A percentile compares a stretch with the other conserved stretches of the same genome.
These are phyloP conservation scores for Penicillium sp. DNA, from an alignment of 2,329 filamentous ascomycete species.

Conservation along the genomic window DNA sequence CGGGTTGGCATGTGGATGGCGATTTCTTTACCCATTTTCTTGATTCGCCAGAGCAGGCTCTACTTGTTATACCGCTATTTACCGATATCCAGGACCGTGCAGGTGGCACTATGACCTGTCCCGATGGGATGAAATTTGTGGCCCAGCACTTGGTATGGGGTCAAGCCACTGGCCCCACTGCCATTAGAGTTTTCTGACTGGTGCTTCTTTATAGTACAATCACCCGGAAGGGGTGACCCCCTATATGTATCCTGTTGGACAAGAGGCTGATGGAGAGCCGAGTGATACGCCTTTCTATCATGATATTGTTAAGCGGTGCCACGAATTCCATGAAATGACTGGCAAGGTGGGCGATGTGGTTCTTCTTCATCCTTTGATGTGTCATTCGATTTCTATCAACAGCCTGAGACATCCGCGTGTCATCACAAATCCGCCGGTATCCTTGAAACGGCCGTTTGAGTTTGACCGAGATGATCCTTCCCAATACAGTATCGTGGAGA, in stretches of 20 bases:
- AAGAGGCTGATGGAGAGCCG: conserved; percentile 27
- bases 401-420: conserved; percentile 49
- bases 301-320: conserved; percentile 39
- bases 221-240: conserved; percentile 66
- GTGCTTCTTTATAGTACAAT: conserved; percentile 43
- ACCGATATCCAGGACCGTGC: conserved; percentile 60
- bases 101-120: conserved; percentile 65
- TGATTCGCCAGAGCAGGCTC: conserved; percentile 66
- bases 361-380: conserved; percentile 56
- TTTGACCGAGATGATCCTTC: conserved; percentile 48
- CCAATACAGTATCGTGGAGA: conserved; percentile 53
- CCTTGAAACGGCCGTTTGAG: conserved; percentile 52
- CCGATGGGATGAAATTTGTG: conserved; percentile 57
- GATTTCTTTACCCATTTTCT: conserved; percentile 73
- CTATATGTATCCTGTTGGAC: conserved; percentile 60
- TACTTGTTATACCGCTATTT: conserved; percentile 68
- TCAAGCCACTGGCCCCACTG: not conserved
- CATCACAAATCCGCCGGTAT: conserved; percentile 57
- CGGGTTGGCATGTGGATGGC: conserved; percentile 68
- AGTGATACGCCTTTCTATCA: conserved; percentile 38
- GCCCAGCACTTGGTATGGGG: conserved; percentile 53
- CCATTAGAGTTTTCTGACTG: not conserved
- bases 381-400: conserved; percentile 55
- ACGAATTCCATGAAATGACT: conserved; percentile 53
- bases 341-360: conserved; percentile 55